Evolutionary conservation across 2,329 filamentous ascomycete genomes (phyloP), one percentile per base, ranked within the genome.

Genomic region (Monosporascus cannonballus): DNA sequence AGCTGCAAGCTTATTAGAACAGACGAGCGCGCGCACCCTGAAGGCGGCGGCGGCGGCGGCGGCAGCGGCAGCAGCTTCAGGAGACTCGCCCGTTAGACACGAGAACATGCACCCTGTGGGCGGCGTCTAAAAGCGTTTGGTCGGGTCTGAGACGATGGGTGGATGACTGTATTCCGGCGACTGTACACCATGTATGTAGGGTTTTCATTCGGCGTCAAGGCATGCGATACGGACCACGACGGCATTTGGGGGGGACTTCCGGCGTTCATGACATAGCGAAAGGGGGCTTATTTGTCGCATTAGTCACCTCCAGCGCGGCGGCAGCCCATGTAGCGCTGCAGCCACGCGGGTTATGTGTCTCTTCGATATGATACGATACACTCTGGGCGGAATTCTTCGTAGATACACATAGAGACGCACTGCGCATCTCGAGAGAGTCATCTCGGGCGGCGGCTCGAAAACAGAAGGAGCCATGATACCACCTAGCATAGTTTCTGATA

Each of bases 1-100:
- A 51, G 68, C 69, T 14, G 67, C 67, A 18, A 66, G 49, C 45
- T 30, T 69, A 18, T 52, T 69, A 20, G 65, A 69, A 20, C 67
- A 69, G 50, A 67, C 66, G 5, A 67, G 64, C 46, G 56, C 61
- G 4, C 56, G 65, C 17, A 61, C 63, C 37, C 63, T 61, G 51
- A 65, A 59, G 30, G 60, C 61, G 9, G 60, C 60, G 9, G 54
- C 54, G 9, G 54, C 54, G 8, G 54, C 48, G 2, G 54, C 54
- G 1, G 51, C 54, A 11, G 54, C 49, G n/a, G 49, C 52, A 15
- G 59, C 48, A 58, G 24, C 22, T 27, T 22, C 42, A 6, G 22
- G 42, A 15, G 65, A 64, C 30, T 54, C 59, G 25, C 54, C 62
- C 14, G 55, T 62, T 34, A 64, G 67, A 51, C 64, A 56, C 47